Conservation (phyloP, 75 land plant species). For the Selaginella tamariscina region DNA sequence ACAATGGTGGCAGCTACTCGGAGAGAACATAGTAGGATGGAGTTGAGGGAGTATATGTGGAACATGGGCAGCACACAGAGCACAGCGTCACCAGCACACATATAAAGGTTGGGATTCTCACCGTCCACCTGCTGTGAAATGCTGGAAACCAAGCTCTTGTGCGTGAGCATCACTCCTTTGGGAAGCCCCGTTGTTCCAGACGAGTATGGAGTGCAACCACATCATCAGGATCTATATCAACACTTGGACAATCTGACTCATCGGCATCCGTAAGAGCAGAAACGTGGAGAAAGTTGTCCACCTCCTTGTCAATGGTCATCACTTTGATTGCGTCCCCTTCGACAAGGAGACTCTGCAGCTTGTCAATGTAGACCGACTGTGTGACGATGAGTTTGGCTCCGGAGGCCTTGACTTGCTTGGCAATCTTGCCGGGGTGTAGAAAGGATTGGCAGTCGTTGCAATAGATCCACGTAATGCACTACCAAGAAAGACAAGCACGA, state of each 20-base stretch:
- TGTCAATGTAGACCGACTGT: constrained; percentile 43
- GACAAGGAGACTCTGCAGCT: constrained; percentile 27
- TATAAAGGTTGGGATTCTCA: constrained; percentile 13
- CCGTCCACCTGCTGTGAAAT: constrained; percentile 27
- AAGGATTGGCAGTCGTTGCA: constrained; percentile 66
- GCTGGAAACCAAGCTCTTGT: constrained; percentile 11
- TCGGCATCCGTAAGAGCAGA: neutral
- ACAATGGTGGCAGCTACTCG: constrained; percentile 7
- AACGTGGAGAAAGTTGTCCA: neutral
- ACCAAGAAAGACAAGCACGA: constrained; percentile 45
- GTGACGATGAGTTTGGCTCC: constrained; percentile 47
- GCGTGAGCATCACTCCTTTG: constrained; percentile 24
- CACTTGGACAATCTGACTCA: neutral
- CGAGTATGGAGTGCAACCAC: constrained; percentile 21
- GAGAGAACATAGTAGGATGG: constrained; percentile 19
- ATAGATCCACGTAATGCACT: constrained; percentile 50
- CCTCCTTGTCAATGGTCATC: constrained; percentile 4
- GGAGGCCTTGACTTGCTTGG: constrained; percentile 35
- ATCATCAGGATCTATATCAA: constrained; percentile 13
- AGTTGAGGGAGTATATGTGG: constrained; percentile 18
- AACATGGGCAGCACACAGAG: constrained; percentile 20
- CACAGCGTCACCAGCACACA: constrained; percentile 19
- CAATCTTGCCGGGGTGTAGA: constrained; percentile 55
- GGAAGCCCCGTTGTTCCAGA: constrained; percentile 25
- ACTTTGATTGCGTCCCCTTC: constrained; percentile 5